These are phyloP conservation scores for Penicillium arizonense DNA, from an alignment of 495 filamentous ascomycete genomes.

Conservation along the genomic window DNA sequence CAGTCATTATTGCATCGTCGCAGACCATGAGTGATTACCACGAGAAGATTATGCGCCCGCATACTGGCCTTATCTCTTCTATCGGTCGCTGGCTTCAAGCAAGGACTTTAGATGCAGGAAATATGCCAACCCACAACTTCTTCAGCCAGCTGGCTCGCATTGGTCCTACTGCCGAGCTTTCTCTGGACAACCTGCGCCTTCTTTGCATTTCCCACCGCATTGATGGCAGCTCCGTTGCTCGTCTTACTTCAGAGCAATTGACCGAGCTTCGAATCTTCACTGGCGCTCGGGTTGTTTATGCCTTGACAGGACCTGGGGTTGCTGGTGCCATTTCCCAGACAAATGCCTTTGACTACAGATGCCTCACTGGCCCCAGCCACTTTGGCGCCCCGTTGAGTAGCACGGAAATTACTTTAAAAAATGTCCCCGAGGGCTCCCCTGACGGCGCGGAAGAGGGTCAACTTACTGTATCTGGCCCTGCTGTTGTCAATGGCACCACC, in stretches of 20 bases:
- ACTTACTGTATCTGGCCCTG: constrained; percentile 41
- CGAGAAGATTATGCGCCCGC: constrained; percentile 46
- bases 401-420: constrained; percentile 70
- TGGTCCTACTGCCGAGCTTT: constrained; percentile 59
- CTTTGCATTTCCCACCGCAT: constrained; percentile 41
- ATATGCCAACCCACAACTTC: constrained; percentile 52
- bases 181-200: constrained; percentile 68
- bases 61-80: constrained; percentile 51
- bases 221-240: constrained; percentile 28
- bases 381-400: constrained; percentile 81
- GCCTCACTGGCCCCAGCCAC: constrained; percentile 56
- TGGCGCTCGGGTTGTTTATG: constrained; percentile 79
- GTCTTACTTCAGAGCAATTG: constrained; percentile 63
- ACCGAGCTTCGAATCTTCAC: constrained; percentile 80
- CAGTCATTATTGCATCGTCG: constrained; percentile 77
- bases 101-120: constrained; percentile 65
- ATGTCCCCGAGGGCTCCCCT: constrained; percentile 57
- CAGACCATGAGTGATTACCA: constrained; percentile 68
- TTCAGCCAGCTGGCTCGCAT: constrained; percentile 50
- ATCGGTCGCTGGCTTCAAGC: constrained; percentile 69
- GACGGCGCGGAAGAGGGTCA: constrained; percentile 52
- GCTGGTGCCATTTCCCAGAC: constrained; percentile 86
- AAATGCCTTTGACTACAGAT: constrained; percentile 82
- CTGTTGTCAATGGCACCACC: constrained; percentile 33
- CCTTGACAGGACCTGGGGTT: constrained; percentile 74